Evolutionary conservation across 2,329 filamentous ascomycete genomes (phyloP).

Genomic region (Catunica adiposa): DNA sequence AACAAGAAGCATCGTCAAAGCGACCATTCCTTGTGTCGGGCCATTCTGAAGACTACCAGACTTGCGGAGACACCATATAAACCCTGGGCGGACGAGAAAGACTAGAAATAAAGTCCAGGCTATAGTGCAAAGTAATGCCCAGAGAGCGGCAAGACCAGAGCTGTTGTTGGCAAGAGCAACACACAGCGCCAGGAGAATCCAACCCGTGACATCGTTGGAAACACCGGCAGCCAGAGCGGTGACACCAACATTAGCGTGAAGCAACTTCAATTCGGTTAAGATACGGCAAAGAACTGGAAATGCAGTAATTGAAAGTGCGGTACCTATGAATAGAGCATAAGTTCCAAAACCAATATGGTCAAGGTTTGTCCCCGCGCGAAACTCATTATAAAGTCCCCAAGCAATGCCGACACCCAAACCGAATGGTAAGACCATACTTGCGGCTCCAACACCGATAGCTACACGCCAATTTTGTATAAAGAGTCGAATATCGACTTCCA

Average conservation of each 20-base stretch:
- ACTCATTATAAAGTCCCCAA: conserved; percentile 64
- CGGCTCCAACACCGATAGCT: conserved; percentile 58
- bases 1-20: conserved; percentile 63
- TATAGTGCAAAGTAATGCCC: conserved; percentile 58
- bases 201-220: conserved; percentile 65
- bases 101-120: conserved; percentile 64
- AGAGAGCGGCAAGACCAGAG: conserved; percentile 67
- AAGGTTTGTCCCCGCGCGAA: conserved; percentile 30
- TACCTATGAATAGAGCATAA: conserved; percentile 65
- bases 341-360: conserved; percentile 32
- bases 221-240: conserved; percentile 83
- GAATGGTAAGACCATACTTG: conserved; percentile 71
- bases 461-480: conserved; percentile 66
- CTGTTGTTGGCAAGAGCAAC: conserved; percentile 84
- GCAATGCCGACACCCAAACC: conserved; percentile 66
- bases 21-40: conserved; percentile 70
- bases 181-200: conserved; percentile 83
- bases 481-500: conserved; percentile 71
- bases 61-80: conserved; percentile 56
- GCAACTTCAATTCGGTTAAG: conserved; percentile 73
- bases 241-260: conserved; percentile 67
- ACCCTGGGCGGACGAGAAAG: conserved; percentile 54
- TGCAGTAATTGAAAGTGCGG: conserved; percentile 81
- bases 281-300: conserved; percentile 90
- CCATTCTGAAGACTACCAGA: conserved; percentile 73